phyloP scores from a whole-genome alignment of 1,284 basidiomycete genomes.

The Porodaedalea pini region DNA sequence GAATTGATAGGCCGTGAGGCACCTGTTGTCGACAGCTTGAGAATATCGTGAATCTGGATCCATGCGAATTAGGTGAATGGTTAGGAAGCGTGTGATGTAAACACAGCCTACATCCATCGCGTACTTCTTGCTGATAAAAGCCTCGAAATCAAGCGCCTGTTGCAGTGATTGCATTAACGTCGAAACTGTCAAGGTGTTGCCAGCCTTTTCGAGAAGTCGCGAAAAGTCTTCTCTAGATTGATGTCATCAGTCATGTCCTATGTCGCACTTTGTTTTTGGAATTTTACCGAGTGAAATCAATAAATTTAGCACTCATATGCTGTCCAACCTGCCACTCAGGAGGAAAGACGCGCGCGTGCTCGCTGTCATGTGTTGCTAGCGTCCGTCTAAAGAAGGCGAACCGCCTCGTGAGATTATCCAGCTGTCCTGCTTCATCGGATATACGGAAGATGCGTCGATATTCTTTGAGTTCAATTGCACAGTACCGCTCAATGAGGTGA shows the following conservation, averaged over 20 bases:
- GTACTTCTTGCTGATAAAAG: conserved; percentile 75
- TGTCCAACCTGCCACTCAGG: conserved; percentile 80
- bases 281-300: conserved; percentile 77
- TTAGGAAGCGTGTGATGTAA: not conserved
- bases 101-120: conserved; percentile 59
- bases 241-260: not conserved
- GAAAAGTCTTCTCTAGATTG: conserved; percentile 63
- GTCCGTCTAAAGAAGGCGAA: conserved; percentile 96
- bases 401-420: conserved; percentile 91
- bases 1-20: conserved; percentile 52
- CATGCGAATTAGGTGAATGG: conserved; percentile 6
- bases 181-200: conserved; percentile 70
- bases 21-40: conserved; percentile 48
- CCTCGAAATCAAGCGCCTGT: conserved; percentile 83
- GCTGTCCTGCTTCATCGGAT: conserved; percentile 90
- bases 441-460: conserved; percentile 95
- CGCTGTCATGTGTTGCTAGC: conserved; percentile 85
- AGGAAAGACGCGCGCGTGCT: conserved; percentile 82
- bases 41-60: conserved; percentile 55
- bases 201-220: conserved; percentile 62
- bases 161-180: conserved; percentile 82
- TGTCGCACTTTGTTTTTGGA: not conserved
- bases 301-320: conserved; percentile 77
- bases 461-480: conserved; percentile 88
- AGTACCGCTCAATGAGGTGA: conserved; percentile 86